A percentile compares a stretch with the other conserved stretches of the same genome.
Evolutionary conservation across 306 rosid genomes (phyloP).

Genomic region (Begonia fuchsioides): DNA sequence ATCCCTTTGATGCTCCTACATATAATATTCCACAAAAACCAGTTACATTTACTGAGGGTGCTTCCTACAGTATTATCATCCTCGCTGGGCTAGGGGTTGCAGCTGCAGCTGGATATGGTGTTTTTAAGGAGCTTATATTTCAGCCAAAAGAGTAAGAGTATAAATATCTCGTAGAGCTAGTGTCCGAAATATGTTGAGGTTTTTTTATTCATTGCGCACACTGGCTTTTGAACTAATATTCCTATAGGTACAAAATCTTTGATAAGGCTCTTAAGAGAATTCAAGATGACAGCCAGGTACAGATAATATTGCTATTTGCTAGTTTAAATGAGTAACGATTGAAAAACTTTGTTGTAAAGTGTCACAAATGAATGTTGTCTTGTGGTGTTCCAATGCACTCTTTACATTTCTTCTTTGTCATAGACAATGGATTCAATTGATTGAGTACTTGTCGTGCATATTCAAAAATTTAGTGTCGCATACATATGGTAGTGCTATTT

Average conservation of each 20-base stretch:
- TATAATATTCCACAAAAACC: slow-evolving; percentile 92
- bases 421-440: too few relatives aligned
- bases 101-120: slow-evolving; percentile 79
- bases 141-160: slow-evolving; percentile 78
- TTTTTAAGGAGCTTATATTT: slow-evolving; percentile 87
- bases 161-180: slow-evolving; percentile 1
- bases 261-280: slow-evolving; percentile 71
- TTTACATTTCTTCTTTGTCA: too few relatives aligned
- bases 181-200: neutral
- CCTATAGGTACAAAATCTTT: slow-evolving; percentile 67
- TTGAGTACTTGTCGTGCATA: too few relatives aligned
- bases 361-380: too few relatives aligned
- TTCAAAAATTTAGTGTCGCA: too few relatives aligned
- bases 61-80: slow-evolving; percentile 69
- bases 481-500: too few relatives aligned
- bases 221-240: neutral
- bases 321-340: too few relatives aligned
- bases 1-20: slow-evolving; percentile 79
- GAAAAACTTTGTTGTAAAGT: too few relatives aligned
- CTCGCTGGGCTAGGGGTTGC: slow-evolving; percentile 78
- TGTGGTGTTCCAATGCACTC: too few relatives aligned
- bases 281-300: slow-evolving; percentile 78
- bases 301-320: neutral
- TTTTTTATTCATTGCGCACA: neutral
- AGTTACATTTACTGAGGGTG: slow-evolving; percentile 69